Evolutionary conservation across 805 yeast genomes (phyloP), one percentile per base, ranked within the genome.

Genomic region (Nakazawaea holstii): DNA sequence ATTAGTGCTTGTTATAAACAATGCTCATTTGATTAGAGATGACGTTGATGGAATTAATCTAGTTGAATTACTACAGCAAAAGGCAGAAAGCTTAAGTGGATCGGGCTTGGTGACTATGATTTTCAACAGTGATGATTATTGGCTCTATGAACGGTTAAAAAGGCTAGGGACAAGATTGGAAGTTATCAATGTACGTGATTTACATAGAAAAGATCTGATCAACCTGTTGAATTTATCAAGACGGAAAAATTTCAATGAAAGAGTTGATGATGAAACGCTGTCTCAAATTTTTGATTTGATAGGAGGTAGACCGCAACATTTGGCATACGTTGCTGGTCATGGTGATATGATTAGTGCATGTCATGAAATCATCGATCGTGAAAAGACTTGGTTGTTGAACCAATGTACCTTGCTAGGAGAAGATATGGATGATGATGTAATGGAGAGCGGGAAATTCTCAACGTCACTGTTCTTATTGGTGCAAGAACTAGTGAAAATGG

Each of bases 381-480:
- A 87, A 55, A 85, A 84, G 59, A 85, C 90, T 0, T 87, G 95
- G 95, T 84, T 87, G 53, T 69, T 87, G 53, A 87, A 85, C 58
- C 88, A 87, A 56, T 87, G 95, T 63, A 94, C 89, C 0, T 66
- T 87, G 11, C 63, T 87, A 8, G 95, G 95, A 2, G 73, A 72
- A 53, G 79, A 72, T 15, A 86, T 87, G 95, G 95, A 87, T 58
- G 95, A 87, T 57, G 95, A 87, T 65, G 95, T 87, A 6, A 84
- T 86, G 86, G 91, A 84, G 52, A 73, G 76, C 52, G 95, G 95
- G 5, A 87, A 86, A 61, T 86, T 86, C 55, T 72, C 89, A 2
- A 68, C 81, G 8, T 72, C 85, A 37, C 91, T 92, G 13, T 84
- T 86, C 90, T 65, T 82, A 6, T 65, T 86, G 46, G 81, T 84